These are phyloP conservation scores for Penicillium herquei DNA, from an alignment of 495 filamentous ascomycete species.

Conservation along the genomic window DNA sequence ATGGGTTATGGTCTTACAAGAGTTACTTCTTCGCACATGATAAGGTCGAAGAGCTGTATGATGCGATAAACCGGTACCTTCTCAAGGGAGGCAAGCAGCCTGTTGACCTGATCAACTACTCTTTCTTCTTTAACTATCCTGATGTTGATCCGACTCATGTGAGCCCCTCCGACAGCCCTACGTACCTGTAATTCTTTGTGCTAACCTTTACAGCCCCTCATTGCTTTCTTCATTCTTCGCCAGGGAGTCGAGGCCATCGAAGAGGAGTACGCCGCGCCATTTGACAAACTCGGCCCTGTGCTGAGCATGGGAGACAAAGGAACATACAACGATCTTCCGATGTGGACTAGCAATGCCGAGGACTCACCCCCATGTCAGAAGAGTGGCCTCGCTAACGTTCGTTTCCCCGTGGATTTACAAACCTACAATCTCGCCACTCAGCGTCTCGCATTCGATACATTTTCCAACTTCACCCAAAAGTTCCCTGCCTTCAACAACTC, in stretches of 20 bases:
- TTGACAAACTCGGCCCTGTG: conserved; percentile 45
- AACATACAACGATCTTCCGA: conserved; percentile 45
- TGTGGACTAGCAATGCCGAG: conserved; percentile 39
- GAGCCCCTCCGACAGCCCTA: not conserved
- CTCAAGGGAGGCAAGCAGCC: conserved; percentile 38
- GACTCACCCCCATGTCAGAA: conserved; percentile 44
- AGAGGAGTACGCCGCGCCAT: conserved; percentile 40
- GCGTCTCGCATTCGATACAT: conserved; percentile 39
- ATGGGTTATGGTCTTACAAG: conserved; percentile 39
- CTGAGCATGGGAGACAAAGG: conserved; percentile 28
- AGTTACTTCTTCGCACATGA: conserved; percentile 47
- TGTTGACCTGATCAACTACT: conserved; percentile 47
- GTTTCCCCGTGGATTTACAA: conserved; percentile 50
- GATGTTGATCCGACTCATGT: conserved; percentile 34
- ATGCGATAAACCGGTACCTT: conserved; percentile 43
- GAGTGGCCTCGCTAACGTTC: conserved; percentile 41
- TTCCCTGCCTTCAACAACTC: conserved; percentile 35
- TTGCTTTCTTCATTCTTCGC: conserved; percentile 51
- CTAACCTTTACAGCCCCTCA: conserved; percentile 31
- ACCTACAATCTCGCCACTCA: conserved; percentile 45
- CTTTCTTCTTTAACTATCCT: conserved; percentile 47
- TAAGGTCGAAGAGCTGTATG: conserved; percentile 48
- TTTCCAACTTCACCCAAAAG: conserved; percentile 26
- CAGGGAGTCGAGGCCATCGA: conserved; percentile 45
- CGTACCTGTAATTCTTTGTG: not conserved